These are phyloP conservation scores for Lipomyces sp. DNA, from an alignment of 805 yeast species.

Conservation along the genomic window DNA sequence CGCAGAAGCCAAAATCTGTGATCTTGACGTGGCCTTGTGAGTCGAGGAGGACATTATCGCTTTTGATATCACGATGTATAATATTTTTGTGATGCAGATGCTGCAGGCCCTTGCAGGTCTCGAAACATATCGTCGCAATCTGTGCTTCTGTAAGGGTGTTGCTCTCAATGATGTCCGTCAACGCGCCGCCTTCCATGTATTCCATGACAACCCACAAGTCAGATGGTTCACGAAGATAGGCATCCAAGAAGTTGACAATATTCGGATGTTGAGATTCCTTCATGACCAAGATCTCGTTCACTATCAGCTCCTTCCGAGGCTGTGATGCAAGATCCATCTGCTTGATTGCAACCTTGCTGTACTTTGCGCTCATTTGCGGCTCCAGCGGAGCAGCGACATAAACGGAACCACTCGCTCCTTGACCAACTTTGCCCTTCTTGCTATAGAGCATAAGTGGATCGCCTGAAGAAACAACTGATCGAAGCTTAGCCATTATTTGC, in stretches of 20 bases:
- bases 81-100: constrained; percentile 90
- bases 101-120: constrained; percentile 87
- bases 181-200: constrained; percentile 98
- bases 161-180: constrained; percentile 93
- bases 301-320: constrained; percentile 92
- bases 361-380: constrained; percentile 17
- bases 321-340: constrained; percentile 92
- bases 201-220: constrained; percentile 99
- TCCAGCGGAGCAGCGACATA: constrained; percentile 49
- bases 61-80: constrained; percentile 95
- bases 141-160: constrained; percentile 83
- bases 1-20: constrained; percentile 91
- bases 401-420: constrained; percentile 97
- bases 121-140: constrained; percentile 88
- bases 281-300: constrained; percentile 96
- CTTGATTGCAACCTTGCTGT: constrained; percentile 81
- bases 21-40: constrained; percentile 84
- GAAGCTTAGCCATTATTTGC: constrained; percentile 70
- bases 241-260: constrained; percentile 92
- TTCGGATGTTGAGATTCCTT: constrained; percentile 92
- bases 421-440: constrained; percentile 67
- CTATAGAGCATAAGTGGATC: constrained; percentile 77
- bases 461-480: constrained; percentile 78
- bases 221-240: constrained; percentile 74
- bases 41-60: constrained; percentile 89